A percentile compares a stretch with the other conserved stretches of the same genome.
These are phyloP conservation scores for Euphorbia celastroides DNA, from an alignment of 441 rosid genomes.

Conservation along the genomic window DNA sequence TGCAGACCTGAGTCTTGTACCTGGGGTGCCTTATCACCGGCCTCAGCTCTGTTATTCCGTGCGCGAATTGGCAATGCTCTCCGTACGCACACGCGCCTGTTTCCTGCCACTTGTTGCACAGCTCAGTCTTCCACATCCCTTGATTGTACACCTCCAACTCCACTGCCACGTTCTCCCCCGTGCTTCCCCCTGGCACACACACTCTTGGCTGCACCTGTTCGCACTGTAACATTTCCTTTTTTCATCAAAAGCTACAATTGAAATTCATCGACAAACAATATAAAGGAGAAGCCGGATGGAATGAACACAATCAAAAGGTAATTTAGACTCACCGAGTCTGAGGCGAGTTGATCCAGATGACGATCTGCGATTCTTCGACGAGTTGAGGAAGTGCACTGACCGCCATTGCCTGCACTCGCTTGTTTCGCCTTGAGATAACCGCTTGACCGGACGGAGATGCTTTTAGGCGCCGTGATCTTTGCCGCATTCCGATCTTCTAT, in stretches of 20 bases:
- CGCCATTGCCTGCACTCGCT: conserved; percentile 27
- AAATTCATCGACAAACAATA: too few relatives aligned
- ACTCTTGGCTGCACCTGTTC: conserved; percentile 34
- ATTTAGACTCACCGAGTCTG: conserved; percentile 25
- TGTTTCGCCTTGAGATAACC: conserved; percentile 36
- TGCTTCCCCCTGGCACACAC: conserved; percentile 28
- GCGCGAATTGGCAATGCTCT: conserved; percentile 72
- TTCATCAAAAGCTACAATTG: neutral
- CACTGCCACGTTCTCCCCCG: conserved; percentile 42
- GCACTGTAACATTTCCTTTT: neutral
- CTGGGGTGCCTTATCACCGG: conserved; percentile 74
- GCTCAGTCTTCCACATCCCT: conserved; percentile 77
- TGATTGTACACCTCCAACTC: conserved; percentile 57
- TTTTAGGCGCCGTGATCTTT: conserved; percentile 46
- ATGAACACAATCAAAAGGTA: neutral
- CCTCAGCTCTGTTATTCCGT: conserved; percentile 67
- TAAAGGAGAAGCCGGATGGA: too few relatives aligned
- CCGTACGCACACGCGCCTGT: conserved; percentile 70
- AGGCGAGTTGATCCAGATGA: conserved; percentile 21
- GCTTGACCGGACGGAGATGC: conserved; percentile 53
- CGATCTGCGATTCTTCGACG: conserved; percentile 23
- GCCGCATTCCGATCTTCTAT: conserved; percentile 24
- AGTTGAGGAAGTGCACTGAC: conserved; percentile 25
- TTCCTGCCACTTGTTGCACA: conserved; percentile 91
- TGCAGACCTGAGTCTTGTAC: conserved; percentile 70